Evolutionary conservation across 305 asterid species (phyloP).

Genomic region (Fraxinus nigra): DNA sequence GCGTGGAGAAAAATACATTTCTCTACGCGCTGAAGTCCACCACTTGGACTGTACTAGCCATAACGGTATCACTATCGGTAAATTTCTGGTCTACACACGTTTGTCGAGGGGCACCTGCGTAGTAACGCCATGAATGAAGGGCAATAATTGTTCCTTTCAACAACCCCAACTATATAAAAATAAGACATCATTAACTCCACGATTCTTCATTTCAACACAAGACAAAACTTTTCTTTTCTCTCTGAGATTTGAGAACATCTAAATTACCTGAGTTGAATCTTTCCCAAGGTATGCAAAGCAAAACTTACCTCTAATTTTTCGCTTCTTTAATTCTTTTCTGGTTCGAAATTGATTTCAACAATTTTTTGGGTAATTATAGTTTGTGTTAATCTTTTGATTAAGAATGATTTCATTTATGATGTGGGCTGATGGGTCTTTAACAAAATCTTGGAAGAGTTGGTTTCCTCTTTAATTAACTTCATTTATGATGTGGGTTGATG

Average conservation of each 20-base stretch:
- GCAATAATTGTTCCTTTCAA: neutral
- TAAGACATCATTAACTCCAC: neutral
- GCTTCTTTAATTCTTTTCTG: neutral
- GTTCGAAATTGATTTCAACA: neutral
- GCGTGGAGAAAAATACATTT: neutral
- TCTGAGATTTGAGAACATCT: neutral
- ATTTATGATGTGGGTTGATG: neutral
- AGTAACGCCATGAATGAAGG: conserved; percentile 18
- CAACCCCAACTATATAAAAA: neutral
- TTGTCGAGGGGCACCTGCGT: conserved; percentile 33
- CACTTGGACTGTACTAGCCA: neutral
- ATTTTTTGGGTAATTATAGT: neutral
- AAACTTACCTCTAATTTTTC: neutral
- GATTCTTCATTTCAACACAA: conserved; percentile 1
- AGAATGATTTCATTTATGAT: neutral
- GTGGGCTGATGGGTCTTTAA: neutral
- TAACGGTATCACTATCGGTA: neutral
- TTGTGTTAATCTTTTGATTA: neutral
- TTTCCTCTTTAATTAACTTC: neutral
- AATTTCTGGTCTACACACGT: conserved; percentile 35
- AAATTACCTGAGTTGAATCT: neutral
- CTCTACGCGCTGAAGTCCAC: neutral
- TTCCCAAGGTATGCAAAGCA: neutral
- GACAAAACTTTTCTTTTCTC: neutral
- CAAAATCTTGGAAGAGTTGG: neutral